phyloP scores from a whole-genome alignment of 306 rosid genomes.

The Herpetospermum pedunculosum region DNA sequence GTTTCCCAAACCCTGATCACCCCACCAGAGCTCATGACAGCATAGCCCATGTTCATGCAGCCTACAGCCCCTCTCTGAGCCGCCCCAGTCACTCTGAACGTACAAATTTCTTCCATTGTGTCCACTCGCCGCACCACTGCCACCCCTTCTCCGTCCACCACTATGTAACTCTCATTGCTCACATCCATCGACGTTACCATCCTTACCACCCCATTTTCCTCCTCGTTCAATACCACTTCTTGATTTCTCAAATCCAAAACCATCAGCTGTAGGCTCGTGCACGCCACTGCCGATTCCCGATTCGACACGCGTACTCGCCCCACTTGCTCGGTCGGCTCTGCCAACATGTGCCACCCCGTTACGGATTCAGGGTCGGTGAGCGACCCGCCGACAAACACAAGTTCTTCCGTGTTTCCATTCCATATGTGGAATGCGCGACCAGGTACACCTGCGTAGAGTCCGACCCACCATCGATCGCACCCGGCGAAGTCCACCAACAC shows the following conservation, averaged over 20 bases:
- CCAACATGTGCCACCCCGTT: constrained; percentile 73
- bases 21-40: constrained; percentile 30
- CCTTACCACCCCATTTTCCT: constrained; percentile 20
- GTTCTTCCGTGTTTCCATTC: constrained; percentile 31
- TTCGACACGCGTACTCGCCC: constrained; percentile 55
- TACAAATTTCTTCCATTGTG: constrained; percentile 32
- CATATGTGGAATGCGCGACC: constrained; percentile 66
- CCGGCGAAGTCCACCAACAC: constrained; percentile 63
- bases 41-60: constrained; percentile 47
- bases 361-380: constrained; percentile 65
- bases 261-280: constrained; percentile 38
- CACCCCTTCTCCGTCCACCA: constrained; percentile 29
- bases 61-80: constrained; percentile 32
- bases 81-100: constrained; percentile 20
- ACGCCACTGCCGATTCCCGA: constrained; percentile 45
- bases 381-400: constrained; percentile 35
- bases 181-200: constrained; percentile 47
- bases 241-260: constrained; percentile 39
- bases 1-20: constrained; percentile 48
- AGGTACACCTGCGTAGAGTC: constrained; percentile 58
- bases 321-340: constrained; percentile 33
- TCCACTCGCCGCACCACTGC: constrained; percentile 38
- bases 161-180: constrained; percentile 25
- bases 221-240: constrained; percentile 20
- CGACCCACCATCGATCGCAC: constrained; percentile 53